Percentiles rank a stretch among this genome's conserved stretches.
phyloP scores from a whole-genome alignment of 768 basidiomycete genomes.

The Zangia roseola region DNA sequence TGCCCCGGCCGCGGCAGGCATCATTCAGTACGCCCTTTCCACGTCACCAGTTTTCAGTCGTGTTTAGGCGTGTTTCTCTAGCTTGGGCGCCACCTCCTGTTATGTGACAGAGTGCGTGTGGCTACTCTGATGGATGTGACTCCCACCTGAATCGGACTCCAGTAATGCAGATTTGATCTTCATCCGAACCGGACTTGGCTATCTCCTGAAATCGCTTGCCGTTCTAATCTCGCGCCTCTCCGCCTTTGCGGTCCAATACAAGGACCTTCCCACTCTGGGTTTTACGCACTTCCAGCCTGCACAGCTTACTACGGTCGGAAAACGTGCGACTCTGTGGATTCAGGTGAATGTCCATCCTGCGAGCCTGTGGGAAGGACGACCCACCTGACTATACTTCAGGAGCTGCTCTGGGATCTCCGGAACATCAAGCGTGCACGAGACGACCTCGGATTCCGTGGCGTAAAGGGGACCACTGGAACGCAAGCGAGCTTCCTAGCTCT shows the following conservation, averaged over 20 bases:
- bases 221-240: constrained; percentile 88
- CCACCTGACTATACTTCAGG: constrained; percentile 40
- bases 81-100: constrained; percentile 95
- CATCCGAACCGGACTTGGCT: constrained; percentile 79
- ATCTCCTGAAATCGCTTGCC: constrained; percentile 85
- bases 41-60: constrained; percentile 6
- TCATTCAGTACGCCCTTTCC: constrained; percentile 72
- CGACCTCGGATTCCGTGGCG: constrained; percentile 95
- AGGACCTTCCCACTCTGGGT: constrained; percentile 88
- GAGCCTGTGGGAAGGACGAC: not conserved
- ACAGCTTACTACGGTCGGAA: constrained; percentile 97
- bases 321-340: constrained; percentile 94
- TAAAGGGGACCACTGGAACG: constrained; percentile 99
- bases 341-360: constrained; percentile 52
- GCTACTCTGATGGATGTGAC: constrained; percentile 4
- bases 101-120: constrained; percentile 92
- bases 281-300: constrained; percentile 99
- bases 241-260: constrained; percentile 79
- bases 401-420: constrained; percentile 93
- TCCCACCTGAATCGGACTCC: constrained; percentile 14
- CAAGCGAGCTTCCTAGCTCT: constrained; percentile 94
- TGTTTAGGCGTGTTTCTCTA: constrained; percentile 30
- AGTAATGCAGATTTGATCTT: constrained; percentile 99
- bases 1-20: constrained; percentile 92
- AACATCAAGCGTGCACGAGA: constrained; percentile 88